These are phyloP conservation scores for Calycina marina DNA, from an alignment of 2,329 filamentous ascomycete species.

Conservation along the genomic window DNA sequence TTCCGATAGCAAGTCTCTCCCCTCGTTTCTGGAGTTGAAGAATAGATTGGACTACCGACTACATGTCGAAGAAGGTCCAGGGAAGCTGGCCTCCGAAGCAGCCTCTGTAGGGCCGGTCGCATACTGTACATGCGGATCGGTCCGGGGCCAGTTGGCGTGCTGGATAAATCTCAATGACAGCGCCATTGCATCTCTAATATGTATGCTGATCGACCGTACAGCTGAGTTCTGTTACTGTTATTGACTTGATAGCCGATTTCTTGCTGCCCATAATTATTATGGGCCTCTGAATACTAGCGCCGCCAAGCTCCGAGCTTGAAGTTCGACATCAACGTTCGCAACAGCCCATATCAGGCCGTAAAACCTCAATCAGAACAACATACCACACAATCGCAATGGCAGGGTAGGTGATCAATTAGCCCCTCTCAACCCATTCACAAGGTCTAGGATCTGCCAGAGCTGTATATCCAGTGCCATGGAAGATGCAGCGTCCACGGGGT, in stretches of 20 bases:
- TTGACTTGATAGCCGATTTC: too few species aligned
- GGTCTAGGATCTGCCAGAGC: background rate
- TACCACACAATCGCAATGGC: conserved; percentile 21
- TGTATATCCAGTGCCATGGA: conserved; percentile 5
- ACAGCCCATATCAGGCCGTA: too few species aligned
- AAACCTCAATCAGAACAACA: conserved; percentile 5
- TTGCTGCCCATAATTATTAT: too few species aligned
- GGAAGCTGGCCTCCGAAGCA: conserved; percentile 19
- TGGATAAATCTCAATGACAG: conserved; percentile 1
- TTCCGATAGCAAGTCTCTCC: too few species aligned
- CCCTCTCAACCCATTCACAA: background rate
- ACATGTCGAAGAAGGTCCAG: conserved; percentile 15
- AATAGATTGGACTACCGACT: too few species aligned
- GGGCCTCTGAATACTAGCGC: too few species aligned
- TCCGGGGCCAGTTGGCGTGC: conserved; percentile 6
- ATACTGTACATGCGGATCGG: conserved; percentile 10
- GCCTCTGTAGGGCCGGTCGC: conserved; percentile 18
- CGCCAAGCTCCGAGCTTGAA: conserved; percentile 5
- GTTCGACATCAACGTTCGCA: conserved; percentile 5
- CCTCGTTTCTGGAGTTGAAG: too few species aligned
- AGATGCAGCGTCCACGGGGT: too few species aligned
- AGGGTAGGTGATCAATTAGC: conserved; percentile 16
- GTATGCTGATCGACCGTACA: too few species aligned
- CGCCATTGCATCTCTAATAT: conserved; percentile 14
- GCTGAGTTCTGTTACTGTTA: too few species aligned